These are phyloP conservation scores for Gonium pectorale DNA, from an alignment of 139 green algal species.

Conservation along the genomic window DNA sequence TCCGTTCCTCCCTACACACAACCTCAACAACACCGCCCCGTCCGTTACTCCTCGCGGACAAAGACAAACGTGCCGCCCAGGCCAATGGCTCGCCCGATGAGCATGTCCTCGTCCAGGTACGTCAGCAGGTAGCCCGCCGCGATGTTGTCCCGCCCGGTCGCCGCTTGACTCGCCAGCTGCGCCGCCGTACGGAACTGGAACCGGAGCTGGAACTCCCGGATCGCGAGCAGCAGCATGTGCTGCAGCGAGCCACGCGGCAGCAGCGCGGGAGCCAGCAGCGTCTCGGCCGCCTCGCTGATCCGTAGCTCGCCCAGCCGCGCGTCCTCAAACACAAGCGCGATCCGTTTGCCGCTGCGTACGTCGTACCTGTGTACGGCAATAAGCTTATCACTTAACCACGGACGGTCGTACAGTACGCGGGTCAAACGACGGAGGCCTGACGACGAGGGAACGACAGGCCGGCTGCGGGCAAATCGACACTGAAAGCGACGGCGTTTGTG, in stretches of 20 bases:
- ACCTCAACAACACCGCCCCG: too few species aligned
- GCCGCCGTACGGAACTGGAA: constrained; percentile 62
- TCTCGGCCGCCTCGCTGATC: constrained; percentile 53
- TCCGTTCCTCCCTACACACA: too few species aligned
- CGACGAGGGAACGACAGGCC: too few species aligned
- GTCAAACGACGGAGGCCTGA: too few species aligned
- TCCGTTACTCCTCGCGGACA: constrained; percentile 19
- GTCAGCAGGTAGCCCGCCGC: constrained; percentile 58
- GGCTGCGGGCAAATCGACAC: too few species aligned
- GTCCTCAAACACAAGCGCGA: constrained; percentile 62
- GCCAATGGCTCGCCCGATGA: constrained; percentile 61
- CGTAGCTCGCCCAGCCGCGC: constrained; percentile 50
- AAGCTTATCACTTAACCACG: too few species aligned
- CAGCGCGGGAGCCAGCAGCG: constrained; percentile 62
- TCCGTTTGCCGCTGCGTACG: constrained; percentile 59
- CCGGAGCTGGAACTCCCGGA: constrained; percentile 51
- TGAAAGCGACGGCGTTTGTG: too few species aligned
- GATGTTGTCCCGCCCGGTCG: not conserved
- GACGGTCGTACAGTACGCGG: too few species aligned
- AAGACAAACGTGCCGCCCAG: constrained; percentile 63
- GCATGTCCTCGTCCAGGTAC: constrained; percentile 71
- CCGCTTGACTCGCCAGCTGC: constrained; percentile 42
- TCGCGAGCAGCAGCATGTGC: constrained; percentile 62
- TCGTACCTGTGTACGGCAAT: constrained; percentile 54
- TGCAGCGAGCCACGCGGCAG: constrained; percentile 62